Conservation (phyloP, 495 filamentous ascomycete genomes). For the Rostrohypoxylon terebratum region DNA sequence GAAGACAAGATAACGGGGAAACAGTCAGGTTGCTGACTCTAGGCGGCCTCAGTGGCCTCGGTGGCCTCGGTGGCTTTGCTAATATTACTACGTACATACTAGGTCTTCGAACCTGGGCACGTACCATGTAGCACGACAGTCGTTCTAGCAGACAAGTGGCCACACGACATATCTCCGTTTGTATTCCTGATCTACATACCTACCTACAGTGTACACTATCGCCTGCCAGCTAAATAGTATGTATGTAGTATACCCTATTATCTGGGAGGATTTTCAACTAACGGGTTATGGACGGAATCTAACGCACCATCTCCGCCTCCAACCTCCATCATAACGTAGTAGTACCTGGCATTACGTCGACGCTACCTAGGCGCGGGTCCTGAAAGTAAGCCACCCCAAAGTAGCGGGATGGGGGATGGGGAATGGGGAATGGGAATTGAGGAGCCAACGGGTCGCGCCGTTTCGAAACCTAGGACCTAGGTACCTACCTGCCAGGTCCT, state of each 20-base stretch:
- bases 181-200: slow-evolving; percentile 12
- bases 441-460: slow-evolving; percentile 45
- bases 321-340: slow-evolving; percentile 38
- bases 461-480: slow-evolving; percentile 31
- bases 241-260: not conserved
- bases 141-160: slow-evolving; percentile 17
- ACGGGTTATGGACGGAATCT: slow-evolving; percentile 30
- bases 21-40: not conserved
- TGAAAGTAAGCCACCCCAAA: slow-evolving; percentile 6
- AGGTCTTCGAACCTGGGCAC: not conserved
- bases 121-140: slow-evolving; percentile 36
- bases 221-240: no score
- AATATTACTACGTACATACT: not conserved
- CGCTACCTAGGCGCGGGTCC: slow-evolving; percentile 33
- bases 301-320: slow-evolving; percentile 36
- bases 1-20: slow-evolving; percentile 37
- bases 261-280: not conserved
- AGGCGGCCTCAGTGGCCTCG: not conserved
- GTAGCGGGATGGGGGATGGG: slow-evolving; percentile 36
- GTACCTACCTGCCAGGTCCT: no score
- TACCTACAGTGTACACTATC: not conserved
- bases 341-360: slow-evolving; percentile 45
- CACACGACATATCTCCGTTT: slow-evolving; percentile 19
- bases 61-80: not conserved
- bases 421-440: slow-evolving; percentile 35